phyloP scores from a whole-genome alignment of 192 early-diverging fungal genomes.

The Mortierella claussenii region DNA sequence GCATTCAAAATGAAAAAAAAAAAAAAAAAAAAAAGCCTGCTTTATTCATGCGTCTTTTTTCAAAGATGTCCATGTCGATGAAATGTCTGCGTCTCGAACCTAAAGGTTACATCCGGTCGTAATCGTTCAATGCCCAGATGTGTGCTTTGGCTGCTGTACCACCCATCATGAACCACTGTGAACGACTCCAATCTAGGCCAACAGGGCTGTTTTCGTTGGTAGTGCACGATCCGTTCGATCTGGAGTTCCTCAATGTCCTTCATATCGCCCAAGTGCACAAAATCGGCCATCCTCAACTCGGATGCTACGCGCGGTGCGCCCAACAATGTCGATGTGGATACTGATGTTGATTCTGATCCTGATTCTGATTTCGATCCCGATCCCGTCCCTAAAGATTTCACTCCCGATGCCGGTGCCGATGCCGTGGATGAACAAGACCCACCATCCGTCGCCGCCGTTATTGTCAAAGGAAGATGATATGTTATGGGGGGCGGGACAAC shows the following conservation, averaged over 20 bases:
- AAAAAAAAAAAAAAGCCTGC: too few relatives aligned
- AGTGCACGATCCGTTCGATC: conserved; percentile 17
- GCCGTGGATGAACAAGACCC: background rate
- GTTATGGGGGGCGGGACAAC: background rate
- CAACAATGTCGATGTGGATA: background rate
- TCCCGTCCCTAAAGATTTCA: background rate
- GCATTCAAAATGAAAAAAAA: too few relatives aligned
- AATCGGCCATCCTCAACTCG: conserved; percentile 1
- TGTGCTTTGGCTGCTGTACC: background rate
- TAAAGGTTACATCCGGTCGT: conserved; percentile 13
- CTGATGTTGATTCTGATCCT: background rate
- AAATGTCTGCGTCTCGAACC: conserved; percentile 9
- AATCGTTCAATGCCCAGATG: conserved; percentile 11
- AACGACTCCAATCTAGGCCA: conserved; percentile 19
- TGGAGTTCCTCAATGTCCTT: conserved; percentile 30
- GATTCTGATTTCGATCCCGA: background rate
- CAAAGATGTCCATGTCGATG: conserved; percentile 5
- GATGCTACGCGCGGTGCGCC: background rate
- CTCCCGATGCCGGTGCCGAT: background rate
- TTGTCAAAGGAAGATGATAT: background rate
- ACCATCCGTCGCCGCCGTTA: background rate
- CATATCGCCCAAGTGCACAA: conserved; percentile 16
- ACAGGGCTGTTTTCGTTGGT: conserved; percentile 5
- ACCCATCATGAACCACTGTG: conserved; percentile 16
- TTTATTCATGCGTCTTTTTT: background rate